Conservation (phyloP, 2,329 filamentous ascomycete species). For the Hypocreales sp. region DNA sequence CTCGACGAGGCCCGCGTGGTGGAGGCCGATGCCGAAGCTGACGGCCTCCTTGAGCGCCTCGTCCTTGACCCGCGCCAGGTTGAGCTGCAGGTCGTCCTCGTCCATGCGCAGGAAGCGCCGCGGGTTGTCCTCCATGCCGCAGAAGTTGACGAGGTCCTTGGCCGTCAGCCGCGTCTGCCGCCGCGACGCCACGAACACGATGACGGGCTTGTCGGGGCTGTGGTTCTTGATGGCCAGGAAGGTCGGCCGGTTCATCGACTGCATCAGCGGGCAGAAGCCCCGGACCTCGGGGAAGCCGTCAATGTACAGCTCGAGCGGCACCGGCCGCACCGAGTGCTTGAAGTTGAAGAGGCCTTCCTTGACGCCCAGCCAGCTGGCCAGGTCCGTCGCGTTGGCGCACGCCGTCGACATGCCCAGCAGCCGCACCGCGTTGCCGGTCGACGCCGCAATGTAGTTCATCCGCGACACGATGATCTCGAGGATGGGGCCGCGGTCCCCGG, state of each 20-base stretch:
- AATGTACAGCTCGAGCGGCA: conserved; percentile 91
- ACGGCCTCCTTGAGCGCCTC: conserved; percentile 86
- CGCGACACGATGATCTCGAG: conserved; percentile 86
- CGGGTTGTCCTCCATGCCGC: conserved; percentile 96
- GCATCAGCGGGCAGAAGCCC: conserved; percentile 95
- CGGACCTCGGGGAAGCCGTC: conserved; percentile 92
- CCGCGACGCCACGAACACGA: conserved; percentile 93
- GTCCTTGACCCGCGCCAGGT: conserved; percentile 83
- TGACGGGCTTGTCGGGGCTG: conserved; percentile 91
- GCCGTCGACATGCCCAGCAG: conserved; percentile 98
- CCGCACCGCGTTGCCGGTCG: conserved; percentile 77
- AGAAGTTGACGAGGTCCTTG: conserved; percentile 92
- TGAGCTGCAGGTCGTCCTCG: conserved; percentile 81
- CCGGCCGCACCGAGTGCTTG: conserved; percentile 87
- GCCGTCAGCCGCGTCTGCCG: conserved; percentile 89
- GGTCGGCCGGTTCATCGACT: conserved; percentile 95
- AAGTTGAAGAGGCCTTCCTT: conserved; percentile 97
- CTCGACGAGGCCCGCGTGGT: conserved; percentile 93
- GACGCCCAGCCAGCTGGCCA: conserved; percentile 93
- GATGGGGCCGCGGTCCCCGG: conserved; percentile 91
- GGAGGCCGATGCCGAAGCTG: conserved; percentile 90
- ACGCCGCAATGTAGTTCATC: conserved; percentile 98
- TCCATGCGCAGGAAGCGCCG: conserved; percentile 86
- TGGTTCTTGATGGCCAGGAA: conserved; percentile 95
- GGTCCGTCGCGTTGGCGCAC: conserved; percentile 85